Conservation (phyloP, 305 asterid species). For the Fraxinus dipetala region DNA sequence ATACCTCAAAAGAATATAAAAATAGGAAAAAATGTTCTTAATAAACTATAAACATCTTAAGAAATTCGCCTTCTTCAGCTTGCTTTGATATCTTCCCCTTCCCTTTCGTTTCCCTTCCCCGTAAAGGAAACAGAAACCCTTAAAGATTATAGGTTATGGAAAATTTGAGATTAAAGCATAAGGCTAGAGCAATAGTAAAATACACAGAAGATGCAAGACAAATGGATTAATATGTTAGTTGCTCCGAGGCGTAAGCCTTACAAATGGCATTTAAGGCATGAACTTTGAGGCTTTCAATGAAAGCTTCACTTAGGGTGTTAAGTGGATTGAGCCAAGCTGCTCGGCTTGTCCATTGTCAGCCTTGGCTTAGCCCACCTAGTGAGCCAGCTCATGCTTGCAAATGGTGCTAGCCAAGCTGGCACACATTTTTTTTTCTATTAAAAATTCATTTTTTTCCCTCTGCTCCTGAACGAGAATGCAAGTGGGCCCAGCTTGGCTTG, state of each 20-base stretch:
- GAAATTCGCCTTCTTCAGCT: no score
- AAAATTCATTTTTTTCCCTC: not conserved
- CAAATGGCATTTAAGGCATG: not conserved
- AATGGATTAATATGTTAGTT: not conserved
- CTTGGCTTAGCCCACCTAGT: not conserved
- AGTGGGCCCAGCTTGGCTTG: not conserved
- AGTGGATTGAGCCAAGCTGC: conserved; percentile 14
- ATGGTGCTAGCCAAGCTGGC: not conserved
- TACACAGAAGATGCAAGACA: not conserved
- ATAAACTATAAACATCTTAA: not conserved
- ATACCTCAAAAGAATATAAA: not conserved
- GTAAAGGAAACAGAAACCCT: not conserved
- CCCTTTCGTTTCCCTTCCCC: not conserved
- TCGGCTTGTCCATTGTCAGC: not conserved
- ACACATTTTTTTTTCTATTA: no score
- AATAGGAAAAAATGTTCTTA: not conserved
- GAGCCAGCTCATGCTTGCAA: not conserved
- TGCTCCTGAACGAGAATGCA: not conserved
- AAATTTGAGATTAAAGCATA: not conserved
- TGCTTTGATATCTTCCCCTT: not conserved
- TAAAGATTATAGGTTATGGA: not conserved
- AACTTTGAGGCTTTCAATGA: not conserved
- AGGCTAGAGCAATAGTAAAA: not conserved
- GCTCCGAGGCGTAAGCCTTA: not conserved
- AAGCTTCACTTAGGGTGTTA: not conserved